phyloP scores from a whole-genome alignment of 2,329 filamentous ascomycete species.

The Penicillium sp. region DNA sequence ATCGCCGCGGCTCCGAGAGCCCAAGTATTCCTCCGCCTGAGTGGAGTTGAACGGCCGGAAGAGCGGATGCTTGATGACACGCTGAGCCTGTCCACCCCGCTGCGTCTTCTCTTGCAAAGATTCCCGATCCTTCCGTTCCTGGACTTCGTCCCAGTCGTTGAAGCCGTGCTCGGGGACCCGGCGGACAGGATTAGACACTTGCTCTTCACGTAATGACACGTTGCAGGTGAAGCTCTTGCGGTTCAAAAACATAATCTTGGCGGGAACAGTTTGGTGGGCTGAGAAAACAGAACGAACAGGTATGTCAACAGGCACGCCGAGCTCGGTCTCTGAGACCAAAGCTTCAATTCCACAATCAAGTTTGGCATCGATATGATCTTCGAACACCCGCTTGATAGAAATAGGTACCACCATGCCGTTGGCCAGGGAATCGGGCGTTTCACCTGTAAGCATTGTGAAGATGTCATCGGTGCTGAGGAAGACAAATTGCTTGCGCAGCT shows the following conservation, averaged over 20 bases:
- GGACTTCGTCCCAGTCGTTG: constrained; percentile 79
- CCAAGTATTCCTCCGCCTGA: constrained; percentile 89
- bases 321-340: constrained; percentile 74
- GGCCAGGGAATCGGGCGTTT: constrained; percentile 74
- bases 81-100: constrained; percentile 74
- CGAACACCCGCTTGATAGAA: constrained; percentile 78
- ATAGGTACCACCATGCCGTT: constrained; percentile 92
- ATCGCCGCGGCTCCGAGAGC: constrained; percentile 77
- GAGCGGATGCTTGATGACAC: constrained; percentile 95
- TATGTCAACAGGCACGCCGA: constrained; percentile 63
- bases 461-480: constrained; percentile 68
- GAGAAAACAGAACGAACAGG: constrained; percentile 69
- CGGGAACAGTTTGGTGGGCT: constrained; percentile 76
- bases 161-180: constrained; percentile 65
- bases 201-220: constrained; percentile 76
- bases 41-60: constrained; percentile 90
- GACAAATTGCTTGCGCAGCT: constrained; percentile 76
- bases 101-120: constrained; percentile 81
- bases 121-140: constrained; percentile 77
- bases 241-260: constrained; percentile 82
- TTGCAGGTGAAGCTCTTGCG: constrained; percentile 78
- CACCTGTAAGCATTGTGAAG: constrained; percentile 95
- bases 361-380: constrained; percentile 88
- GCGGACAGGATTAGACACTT: constrained; percentile 67
- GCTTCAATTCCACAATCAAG: constrained; percentile 94